Conservation (phyloP, 371 early-diverging fungal species). For the Syncephalastrum monosporum region DNA sequence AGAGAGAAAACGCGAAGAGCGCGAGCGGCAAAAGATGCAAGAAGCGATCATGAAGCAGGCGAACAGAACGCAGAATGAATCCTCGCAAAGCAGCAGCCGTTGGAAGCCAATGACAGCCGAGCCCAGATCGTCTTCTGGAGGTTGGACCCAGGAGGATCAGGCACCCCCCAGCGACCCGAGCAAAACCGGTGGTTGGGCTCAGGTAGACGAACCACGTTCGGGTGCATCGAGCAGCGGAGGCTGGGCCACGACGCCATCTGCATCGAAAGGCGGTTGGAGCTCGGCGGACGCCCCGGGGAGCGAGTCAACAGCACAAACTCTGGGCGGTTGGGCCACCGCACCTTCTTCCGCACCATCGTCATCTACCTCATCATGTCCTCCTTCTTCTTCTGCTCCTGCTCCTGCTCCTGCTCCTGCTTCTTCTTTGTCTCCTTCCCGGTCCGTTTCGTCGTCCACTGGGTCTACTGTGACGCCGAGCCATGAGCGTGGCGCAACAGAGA, state of each 20-base stretch:
- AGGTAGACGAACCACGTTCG: conserved; percentile 1
- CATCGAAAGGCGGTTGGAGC: too few species aligned
- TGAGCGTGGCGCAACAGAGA: neutral
- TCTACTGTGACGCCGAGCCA: too few species aligned
- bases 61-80: conserved; percentile 16
- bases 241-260: conserved; percentile 1
- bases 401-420: neutral
- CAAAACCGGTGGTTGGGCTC: neutral
- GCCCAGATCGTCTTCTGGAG: conserved; percentile 9
- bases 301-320: too few species aligned
- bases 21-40: conserved; percentile 65
- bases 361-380: too few species aligned
- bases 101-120: conserved; percentile 1
- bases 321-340: too few species aligned
- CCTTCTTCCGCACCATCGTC: too few species aligned
- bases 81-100: neutral
- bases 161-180: neutral
- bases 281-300: too few species aligned
- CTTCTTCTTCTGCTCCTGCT: neutral
- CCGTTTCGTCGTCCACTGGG: too few species aligned
- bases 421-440: too few species aligned
- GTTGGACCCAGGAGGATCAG: conserved; percentile 2
- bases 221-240: neutral
- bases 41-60: conserved; percentile 60
- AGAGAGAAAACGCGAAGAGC: conserved; percentile 68